phyloP scores from a whole-genome alignment of 2,329 filamentous ascomycete genomes.

The Aspergillus candidus region DNA sequence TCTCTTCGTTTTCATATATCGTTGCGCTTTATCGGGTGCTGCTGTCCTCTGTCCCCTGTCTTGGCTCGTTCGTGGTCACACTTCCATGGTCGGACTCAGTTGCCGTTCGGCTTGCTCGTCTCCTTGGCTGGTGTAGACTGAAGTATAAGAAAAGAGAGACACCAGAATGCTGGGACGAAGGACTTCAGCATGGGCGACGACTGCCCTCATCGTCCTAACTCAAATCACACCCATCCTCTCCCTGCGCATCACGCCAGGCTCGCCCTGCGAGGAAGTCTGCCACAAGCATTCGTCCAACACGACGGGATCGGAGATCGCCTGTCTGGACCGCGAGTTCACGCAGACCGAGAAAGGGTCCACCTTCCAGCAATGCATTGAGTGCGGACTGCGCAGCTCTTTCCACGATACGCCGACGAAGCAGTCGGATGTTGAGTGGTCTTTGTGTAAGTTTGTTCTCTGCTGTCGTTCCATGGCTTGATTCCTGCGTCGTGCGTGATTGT shows the following conservation, averaged over 20 bases:
- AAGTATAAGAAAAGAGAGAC: constrained; percentile 1
- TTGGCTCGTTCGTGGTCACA: too few species aligned
- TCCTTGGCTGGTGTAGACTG: not conserved
- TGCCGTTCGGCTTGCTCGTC: too few species aligned
- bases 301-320: constrained; percentile 37
- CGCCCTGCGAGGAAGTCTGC: constrained; percentile 34
- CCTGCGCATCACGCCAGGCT: constrained; percentile 30
- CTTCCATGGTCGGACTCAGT: too few species aligned
- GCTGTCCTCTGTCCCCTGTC: too few species aligned
- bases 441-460: constrained; percentile 34
- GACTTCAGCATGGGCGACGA: constrained; percentile 14
- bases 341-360: constrained; percentile 27
- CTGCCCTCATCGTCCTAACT: constrained; percentile 15
- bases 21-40: too few species aligned
- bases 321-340: constrained; percentile 34
- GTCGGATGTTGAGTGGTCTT: constrained; percentile 41
- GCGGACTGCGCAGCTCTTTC: constrained; percentile 37
- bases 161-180: constrained; percentile 19
- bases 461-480: not conserved
- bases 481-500: too few species aligned
- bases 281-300: constrained; percentile 28
- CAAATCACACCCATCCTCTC: constrained; percentile 18
- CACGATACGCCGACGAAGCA: constrained; percentile 28
- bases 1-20: too few species aligned
- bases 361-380: constrained; percentile 39